A percentile compares a stretch with the other conserved stretches of the same genome.
These are phyloP conservation scores for Puya raimondii DNA, from an alignment of 176 grass and related monocot species.

Conservation along the genomic window DNA sequence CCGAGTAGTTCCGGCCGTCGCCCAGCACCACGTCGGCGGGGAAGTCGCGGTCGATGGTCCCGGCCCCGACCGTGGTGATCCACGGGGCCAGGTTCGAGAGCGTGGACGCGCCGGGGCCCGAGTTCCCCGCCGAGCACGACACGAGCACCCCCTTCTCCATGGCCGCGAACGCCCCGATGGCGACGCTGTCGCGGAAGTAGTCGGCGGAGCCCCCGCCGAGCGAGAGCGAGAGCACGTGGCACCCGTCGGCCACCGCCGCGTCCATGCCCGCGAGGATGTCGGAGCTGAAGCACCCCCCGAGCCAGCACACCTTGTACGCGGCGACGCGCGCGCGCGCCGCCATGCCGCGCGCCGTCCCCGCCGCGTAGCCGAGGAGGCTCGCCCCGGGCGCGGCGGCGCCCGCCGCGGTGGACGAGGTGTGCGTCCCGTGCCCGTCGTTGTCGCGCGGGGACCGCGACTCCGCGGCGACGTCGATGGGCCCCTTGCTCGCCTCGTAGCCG, in stretches of 20 bases:
- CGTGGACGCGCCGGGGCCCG: slow-evolving; percentile 49
- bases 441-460: slow-evolving; percentile 79
- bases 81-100: slow-evolving; percentile 87
- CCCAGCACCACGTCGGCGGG: slow-evolving; percentile 56
- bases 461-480: slow-evolving; percentile 57
- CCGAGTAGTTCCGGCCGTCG: slow-evolving; percentile 59
- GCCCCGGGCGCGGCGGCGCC: slow-evolving; percentile 47
- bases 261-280: slow-evolving; percentile 97
- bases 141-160: slow-evolving; percentile 83
- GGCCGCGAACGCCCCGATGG: slow-evolving; percentile 71
- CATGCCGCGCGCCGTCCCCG: slow-evolving; percentile 80
- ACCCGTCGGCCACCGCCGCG: slow-evolving; percentile 68
- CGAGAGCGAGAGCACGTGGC: slow-evolving; percentile 76
- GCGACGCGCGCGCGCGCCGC: slow-evolving; percentile 58
- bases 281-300: slow-evolving; percentile 84
- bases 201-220: slow-evolving; percentile 70
- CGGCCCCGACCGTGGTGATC: slow-evolving; percentile 90
- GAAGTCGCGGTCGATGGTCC: slow-evolving; percentile 85
- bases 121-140: slow-evolving; percentile 80
- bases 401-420: slow-evolving; percentile 76
- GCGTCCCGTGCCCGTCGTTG: slow-evolving; percentile 92
- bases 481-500: slow-evolving; percentile 81
- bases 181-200: slow-evolving; percentile 78
- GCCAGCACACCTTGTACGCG: slow-evolving; percentile 94
- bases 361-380: slow-evolving; percentile 55